A percentile compares a stretch with the other conserved stretches of the same genome.
These are phyloP conservation scores for Leptographium galeiforme DNA, from an alignment of 2,329 filamentous ascomycete species.

Conservation along the genomic window DNA sequence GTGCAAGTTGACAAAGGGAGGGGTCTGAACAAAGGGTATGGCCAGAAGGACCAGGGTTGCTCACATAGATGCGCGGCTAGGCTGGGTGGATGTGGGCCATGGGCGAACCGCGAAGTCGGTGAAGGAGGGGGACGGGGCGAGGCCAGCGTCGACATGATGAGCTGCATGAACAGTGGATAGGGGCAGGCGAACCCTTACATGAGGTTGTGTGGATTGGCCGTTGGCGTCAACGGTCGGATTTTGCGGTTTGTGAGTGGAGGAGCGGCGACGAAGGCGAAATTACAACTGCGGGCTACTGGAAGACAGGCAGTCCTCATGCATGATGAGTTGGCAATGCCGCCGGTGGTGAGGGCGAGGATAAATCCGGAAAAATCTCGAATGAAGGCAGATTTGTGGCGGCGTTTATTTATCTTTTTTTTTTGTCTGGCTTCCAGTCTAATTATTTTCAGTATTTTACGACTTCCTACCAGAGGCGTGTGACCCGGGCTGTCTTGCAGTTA, in stretches of 20 bases:
- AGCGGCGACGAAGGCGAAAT: slow-evolving; percentile 1
- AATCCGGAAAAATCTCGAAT: neutral
- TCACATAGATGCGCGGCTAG: neutral
- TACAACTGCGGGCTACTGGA: neutral
- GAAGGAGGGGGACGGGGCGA: neutral
- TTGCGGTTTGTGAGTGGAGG: neutral
- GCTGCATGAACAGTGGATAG: slow-evolving; percentile 2
- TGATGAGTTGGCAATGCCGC: slow-evolving; percentile 18
- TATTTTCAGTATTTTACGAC: neutral
- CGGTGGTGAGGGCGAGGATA: neutral
- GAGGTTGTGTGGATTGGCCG: neutral
- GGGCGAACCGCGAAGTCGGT: slow-evolving; percentile 1
- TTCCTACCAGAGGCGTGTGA: neutral
- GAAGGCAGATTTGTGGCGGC: neutral
- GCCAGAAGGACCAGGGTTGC: neutral
- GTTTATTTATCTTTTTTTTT: neutral
- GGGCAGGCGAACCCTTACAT: neutral
- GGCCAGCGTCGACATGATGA: neutral
- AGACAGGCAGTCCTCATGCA: slow-evolving; percentile 1
- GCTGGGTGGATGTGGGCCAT: neutral
- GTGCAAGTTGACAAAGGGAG: neutral
- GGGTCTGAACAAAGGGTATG: neutral
- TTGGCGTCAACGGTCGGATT: neutral
- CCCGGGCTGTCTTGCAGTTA: neutral
- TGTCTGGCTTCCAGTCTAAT: neutral